These are phyloP conservation scores for Suhomyces prunicola DNA, from an alignment of 805 yeast species.

Conservation along the genomic window DNA sequence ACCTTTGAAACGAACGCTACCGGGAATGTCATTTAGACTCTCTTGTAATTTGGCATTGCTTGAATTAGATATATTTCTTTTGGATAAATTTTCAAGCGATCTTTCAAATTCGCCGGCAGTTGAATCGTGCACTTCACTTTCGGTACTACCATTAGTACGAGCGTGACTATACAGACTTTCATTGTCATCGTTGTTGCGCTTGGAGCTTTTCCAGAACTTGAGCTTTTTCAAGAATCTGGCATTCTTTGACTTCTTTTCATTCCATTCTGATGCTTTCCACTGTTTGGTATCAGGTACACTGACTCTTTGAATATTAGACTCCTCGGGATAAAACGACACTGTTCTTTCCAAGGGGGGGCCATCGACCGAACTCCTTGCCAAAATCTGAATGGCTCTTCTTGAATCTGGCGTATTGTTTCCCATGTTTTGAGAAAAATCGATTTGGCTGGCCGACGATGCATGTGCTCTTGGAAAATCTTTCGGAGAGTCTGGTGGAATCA, in stretches of 20 bases:
- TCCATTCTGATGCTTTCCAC: constrained; percentile 7
- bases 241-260: constrained; percentile 16
- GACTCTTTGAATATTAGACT: constrained; percentile 10
- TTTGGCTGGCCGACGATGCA: neutral
- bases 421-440: neutral
- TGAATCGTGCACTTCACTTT: neutral
- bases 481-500: neutral
- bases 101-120: constrained; percentile 6
- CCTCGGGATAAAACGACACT: constrained; percentile 22
- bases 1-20: neutral
- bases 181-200: constrained; percentile 6
- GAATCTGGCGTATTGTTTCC: neutral
- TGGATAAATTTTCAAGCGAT: constrained; percentile 9
- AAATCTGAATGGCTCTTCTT: neutral
- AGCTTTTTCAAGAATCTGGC: constrained; percentile 29
- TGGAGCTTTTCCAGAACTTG: constrained; percentile 37
- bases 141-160: constrained; percentile 1
- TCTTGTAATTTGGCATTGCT: neutral
- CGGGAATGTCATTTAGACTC: neutral
- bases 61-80: constrained; percentile 4
- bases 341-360: constrained; percentile 13
- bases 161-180: constrained; percentile 5
- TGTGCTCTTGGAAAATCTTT: neutral
- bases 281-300: constrained; percentile 6
- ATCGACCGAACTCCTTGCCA: constrained; percentile 1